These are phyloP conservation scores for Myriangium duriaei DNA, from an alignment of 2,329 filamentous ascomycete species.

Conservation along the genomic window DNA sequence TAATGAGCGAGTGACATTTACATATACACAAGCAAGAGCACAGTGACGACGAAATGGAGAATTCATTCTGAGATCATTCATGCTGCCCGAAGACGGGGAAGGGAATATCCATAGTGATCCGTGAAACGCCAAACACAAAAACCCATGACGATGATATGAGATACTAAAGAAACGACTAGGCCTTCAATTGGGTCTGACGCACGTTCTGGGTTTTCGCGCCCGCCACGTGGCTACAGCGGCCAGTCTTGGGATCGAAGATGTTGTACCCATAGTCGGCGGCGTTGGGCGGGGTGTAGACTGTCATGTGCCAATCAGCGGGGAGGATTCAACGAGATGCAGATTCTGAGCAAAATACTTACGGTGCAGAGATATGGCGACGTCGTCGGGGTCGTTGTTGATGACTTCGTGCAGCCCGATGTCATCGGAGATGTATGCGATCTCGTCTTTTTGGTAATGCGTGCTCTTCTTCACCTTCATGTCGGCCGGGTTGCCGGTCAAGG, in stretches of 20 bases:
- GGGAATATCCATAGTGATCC: too few species aligned
- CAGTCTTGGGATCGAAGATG: slow-evolving; percentile 66
- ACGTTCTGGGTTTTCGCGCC: slow-evolving; percentile 5
- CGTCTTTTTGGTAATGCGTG: slow-evolving; percentile 54
- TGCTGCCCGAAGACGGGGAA: too few species aligned
- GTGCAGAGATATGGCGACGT: slow-evolving; percentile 76
- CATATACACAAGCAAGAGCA: too few species aligned
- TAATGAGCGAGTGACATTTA: too few species aligned
- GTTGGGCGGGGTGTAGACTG: slow-evolving; percentile 77
- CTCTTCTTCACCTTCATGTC: slow-evolving; percentile 45
- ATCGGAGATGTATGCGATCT: slow-evolving; percentile 86
- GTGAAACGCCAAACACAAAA: too few species aligned
- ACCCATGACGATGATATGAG: too few species aligned
- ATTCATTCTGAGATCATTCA: too few species aligned
- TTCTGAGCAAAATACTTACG: slow-evolving; percentile 30
- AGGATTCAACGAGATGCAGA: background rate
- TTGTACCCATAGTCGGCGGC: slow-evolving; percentile 72
- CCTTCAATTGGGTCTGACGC: too few species aligned
- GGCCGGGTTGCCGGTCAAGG: slow-evolving; percentile 18
- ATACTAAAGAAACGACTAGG: too few species aligned
- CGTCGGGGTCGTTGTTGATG: slow-evolving; percentile 55
- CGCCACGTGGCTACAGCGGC: slow-evolving; percentile 57
- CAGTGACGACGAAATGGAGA: too few species aligned
- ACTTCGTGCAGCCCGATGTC: slow-evolving; percentile 75
- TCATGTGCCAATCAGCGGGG: slow-evolving; percentile 5